Conservation (phyloP, 257 asterid genomes). For the Fraxinus anomala region DNA sequence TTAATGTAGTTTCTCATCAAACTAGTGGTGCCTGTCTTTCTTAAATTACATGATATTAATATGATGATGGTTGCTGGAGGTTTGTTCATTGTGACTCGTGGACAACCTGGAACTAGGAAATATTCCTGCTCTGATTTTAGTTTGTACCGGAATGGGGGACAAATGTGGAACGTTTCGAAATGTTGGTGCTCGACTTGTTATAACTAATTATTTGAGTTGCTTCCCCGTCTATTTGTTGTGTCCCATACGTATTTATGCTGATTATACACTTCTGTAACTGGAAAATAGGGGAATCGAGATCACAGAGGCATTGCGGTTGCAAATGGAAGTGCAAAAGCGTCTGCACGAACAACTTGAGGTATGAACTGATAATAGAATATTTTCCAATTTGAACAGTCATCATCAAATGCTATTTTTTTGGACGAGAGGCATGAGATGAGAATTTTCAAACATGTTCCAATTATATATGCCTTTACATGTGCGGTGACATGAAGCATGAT, state of each 20-base stretch:
- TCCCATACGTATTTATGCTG: constrained; percentile 6
- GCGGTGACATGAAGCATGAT: not conserved
- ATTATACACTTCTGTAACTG: constrained; percentile 21
- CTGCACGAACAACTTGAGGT: constrained; percentile 98
- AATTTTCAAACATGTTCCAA: not conserved
- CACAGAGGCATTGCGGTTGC: constrained; percentile 87
- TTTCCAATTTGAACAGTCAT: not conserved
- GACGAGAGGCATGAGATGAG: not conserved
- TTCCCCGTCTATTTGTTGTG: not conserved
- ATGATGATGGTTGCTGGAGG: not conserved
- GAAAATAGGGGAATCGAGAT: constrained; percentile 76
- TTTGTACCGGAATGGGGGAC: not conserved
- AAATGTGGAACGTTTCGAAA: not conserved
- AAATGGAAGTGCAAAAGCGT: constrained; percentile 94
- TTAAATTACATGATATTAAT: not conserved
- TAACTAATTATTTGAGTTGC: constrained; percentile 13
- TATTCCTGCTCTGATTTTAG: not conserved
- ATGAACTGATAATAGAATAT: constrained; percentile 22
- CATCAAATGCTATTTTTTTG: not conserved
- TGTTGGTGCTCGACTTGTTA: not conserved
- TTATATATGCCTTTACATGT: not conserved
- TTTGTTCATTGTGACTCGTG: not conserved
- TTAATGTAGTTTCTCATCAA: not conserved
- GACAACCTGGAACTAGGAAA: not conserved
- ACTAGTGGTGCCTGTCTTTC: constrained; percentile 1